phyloP scores from a whole-genome alignment of 2,329 filamentous ascomycete genomes.

The Rutstroemia sp. region DNA sequence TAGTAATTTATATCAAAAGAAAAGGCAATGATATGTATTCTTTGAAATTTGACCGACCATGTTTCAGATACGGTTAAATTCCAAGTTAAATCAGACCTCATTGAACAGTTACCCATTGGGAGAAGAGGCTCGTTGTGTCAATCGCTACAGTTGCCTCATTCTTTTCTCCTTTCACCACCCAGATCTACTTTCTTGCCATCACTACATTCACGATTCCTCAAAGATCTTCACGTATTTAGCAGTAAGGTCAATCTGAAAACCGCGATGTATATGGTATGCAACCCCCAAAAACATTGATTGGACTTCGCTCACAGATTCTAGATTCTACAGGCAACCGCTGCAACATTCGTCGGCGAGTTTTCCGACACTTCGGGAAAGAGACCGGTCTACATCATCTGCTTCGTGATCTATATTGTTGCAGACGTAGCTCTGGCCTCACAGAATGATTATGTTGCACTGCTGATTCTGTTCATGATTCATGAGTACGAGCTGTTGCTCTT shows the following conservation, averaged over 20 bases:
- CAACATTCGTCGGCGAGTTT: constrained; percentile 48
- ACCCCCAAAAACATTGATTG: not conserved
- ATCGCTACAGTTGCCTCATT: constrained; percentile 25
- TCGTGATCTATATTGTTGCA: constrained; percentile 44
- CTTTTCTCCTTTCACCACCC: constrained; percentile 36
- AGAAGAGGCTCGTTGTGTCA: constrained; percentile 39
- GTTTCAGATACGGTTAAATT: too few species aligned
- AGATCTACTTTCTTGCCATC: constrained; percentile 49
- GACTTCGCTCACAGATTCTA: constrained; percentile 7
- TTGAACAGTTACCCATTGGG: not conserved
- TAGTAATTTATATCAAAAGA: too few species aligned
- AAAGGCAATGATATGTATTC: too few species aligned
- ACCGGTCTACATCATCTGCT: constrained; percentile 46
- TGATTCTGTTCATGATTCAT: constrained; percentile 41
- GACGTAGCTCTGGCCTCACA: constrained; percentile 47
- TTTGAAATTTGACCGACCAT: too few species aligned
- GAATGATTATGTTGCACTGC: constrained; percentile 40
- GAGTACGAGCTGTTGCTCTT: not conserved
- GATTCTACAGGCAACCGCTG: constrained; percentile 52
- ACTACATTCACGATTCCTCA: constrained; percentile 40
- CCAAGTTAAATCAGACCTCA: too few species aligned
- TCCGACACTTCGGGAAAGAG: constrained; percentile 47
- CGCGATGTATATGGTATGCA: constrained; percentile 32
- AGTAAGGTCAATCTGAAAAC: constrained; percentile 33
- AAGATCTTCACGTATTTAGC: constrained; percentile 38